Conservation (phyloP, 78 protist species). For the Neovahlkampfia damariscottae region DNA sequence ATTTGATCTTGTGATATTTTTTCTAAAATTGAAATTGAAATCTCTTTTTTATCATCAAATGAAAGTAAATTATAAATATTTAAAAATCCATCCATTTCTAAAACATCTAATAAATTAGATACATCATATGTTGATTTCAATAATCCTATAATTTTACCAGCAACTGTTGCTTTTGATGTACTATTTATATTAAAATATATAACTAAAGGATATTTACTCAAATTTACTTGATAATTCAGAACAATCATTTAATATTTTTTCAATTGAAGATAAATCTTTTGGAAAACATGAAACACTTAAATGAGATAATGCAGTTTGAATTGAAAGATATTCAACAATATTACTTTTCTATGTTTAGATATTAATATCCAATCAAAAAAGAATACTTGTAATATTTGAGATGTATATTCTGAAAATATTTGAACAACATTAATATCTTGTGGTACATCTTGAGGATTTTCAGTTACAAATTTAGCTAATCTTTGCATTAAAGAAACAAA, state of each 20-base stretch:
- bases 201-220: background rate
- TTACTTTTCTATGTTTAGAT: too few species aligned
- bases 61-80: background rate
- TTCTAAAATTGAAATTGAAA: background rate
- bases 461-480: conserved; percentile 41
- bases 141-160: too few species aligned
- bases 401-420: conserved; percentile 22
- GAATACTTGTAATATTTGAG: conserved; percentile 43
- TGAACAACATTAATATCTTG: conserved; percentile 43
- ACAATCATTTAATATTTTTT: background rate
- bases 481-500: conserved; percentile 70
- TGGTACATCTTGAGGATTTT: conserved; percentile 40
- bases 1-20: conserved; percentile 4
- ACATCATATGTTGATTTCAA: too few species aligned
- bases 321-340: too few species aligned
- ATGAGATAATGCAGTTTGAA: too few species aligned
- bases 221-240: background rate
- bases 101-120: background rate
- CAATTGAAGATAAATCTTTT: too few species aligned
- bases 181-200: too few species aligned
- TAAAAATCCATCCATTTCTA: background rate
- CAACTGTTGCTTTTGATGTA: too few species aligned
- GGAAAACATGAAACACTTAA: too few species aligned
- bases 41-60: background rate
- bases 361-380: too few species aligned